Evolutionary conservation across 2,329 filamentous ascomycete species (phyloP), one percentile per base, ranked within the genome.

Genomic region (Hysterium pulicare): DNA sequence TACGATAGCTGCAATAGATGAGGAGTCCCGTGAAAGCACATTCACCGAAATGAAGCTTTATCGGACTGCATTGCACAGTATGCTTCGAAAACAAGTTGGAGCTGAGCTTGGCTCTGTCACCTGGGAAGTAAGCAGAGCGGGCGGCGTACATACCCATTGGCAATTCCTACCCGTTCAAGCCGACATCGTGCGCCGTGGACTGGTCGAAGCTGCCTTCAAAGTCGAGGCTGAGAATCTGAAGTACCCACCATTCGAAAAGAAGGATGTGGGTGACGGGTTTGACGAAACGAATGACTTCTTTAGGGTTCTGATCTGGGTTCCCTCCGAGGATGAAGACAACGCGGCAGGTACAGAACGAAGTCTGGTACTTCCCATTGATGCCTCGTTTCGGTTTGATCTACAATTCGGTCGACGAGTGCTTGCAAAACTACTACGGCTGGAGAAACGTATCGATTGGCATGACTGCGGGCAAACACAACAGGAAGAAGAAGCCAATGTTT

Each of bases 91-190:
- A 19, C 60, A 62, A 70, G 58, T 71, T 32, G 60, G 54, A 11
- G 64, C 78, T 48, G 77, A 78, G 49, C 80, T 96, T 1, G 93
- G 91, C 13, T 80, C 83, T 2, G 86, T 97, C 1, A 93, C 89
- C 0, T 98, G 89, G 82, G 93, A 97, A 69, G 90, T 98, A 56
- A 91, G 84, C 61, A 84, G 90, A 38, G 76, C 75, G 4, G 79
- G 79, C 39, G 89, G 93, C 41, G 83, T 97, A 42, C 93, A 98
- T 62, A 77, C 84, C 1, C 91, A 97, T 60, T 96, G 90, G 93
- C 94, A 98, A 67, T 86, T 94, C 53, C 71, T 97, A 22, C 89
- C 93, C 1, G 74, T 94, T 1, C 79, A 86, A 0, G 72, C 78
- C 0, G 76, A 85, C 8, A 71, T 88, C 33, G 78, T 95, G 38